These are phyloP conservation scores for Gnetum montanum DNA, from an alignment of 75 land plant species.

Conservation along the genomic window DNA sequence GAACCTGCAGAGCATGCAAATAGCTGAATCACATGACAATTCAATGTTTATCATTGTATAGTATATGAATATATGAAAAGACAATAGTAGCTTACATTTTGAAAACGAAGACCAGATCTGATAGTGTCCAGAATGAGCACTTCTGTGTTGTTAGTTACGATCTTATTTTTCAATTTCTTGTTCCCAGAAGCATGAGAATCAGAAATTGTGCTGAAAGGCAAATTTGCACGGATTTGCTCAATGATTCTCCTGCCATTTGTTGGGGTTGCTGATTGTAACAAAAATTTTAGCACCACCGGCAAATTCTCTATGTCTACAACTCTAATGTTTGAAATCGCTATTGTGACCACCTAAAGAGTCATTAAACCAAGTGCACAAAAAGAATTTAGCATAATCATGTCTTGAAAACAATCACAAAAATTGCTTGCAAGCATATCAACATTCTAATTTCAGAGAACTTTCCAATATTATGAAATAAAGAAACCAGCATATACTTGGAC, in stretches of 20 bases:
- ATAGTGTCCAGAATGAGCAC: constrained; percentile 67
- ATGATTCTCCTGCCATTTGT: constrained; percentile 57
- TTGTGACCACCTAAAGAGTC: constrained; percentile 53
- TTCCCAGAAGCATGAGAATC: constrained; percentile 19
- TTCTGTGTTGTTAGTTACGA: constrained; percentile 32
- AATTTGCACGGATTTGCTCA: constrained; percentile 61
- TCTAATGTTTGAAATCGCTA: constrained; percentile 65
- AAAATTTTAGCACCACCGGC: constrained; percentile 71
- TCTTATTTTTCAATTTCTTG: constrained; percentile 63
- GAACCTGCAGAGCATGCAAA: constrained; percentile 27
- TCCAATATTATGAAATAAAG: no score
- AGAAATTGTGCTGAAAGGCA: constrained; percentile 40
- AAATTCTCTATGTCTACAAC: constrained; percentile 67
- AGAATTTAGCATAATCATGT: no score
- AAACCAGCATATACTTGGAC: no score
- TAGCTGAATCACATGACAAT: background rate
- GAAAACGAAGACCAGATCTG: constrained; percentile 66
- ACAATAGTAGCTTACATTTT: constrained; percentile 33
- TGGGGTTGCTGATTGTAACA: constrained; percentile 60
- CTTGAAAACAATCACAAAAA: no score
- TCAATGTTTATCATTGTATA: no score
- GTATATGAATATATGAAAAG: no score
- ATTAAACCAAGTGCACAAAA: background rate
- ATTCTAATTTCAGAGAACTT: no score
- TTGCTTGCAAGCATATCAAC: no score